A percentile compares a stretch with the other conserved stretches of the same genome.
phyloP scores from a whole-genome alignment of 257 asterid species.

The Hygrophila difformis region DNA sequence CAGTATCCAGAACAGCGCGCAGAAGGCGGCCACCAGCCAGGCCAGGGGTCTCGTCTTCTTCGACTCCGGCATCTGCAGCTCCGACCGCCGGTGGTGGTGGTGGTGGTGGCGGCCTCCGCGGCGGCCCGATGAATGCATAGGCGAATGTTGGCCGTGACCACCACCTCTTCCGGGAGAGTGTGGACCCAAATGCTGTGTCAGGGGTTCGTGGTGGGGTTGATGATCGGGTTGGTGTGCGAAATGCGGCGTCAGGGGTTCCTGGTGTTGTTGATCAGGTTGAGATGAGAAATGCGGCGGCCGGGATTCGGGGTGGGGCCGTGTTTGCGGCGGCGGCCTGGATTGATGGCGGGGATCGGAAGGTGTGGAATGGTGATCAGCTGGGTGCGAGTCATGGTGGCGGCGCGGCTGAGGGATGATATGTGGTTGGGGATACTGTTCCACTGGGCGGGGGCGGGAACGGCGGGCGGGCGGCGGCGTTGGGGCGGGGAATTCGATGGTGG shows the following conservation, averaged over 20 bases:
- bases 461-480: constrained; percentile 19
- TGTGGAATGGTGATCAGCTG: too few relatives aligned
- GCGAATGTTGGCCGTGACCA: constrained; percentile 2
- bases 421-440: too few relatives aligned
- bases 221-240: too few relatives aligned
- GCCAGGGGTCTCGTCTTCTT: constrained; percentile 45
- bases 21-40: constrained; percentile 74
- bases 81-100: constrained; percentile 15
- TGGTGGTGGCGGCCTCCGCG: not conserved
- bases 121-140: not conserved
- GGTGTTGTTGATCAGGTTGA: too few relatives aligned
- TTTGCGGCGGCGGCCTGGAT: constrained; percentile 13
- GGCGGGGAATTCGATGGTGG: constrained; percentile 25
- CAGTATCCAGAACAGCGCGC: constrained; percentile 73
- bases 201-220: constrained; percentile 8
- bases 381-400: too few relatives aligned
- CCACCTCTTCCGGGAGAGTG: not conserved
- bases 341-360: constrained; percentile 9
- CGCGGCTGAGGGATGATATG: too few relatives aligned
- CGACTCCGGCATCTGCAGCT: constrained; percentile 15
- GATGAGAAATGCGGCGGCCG: constrained; percentile 10
- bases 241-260: too few relatives aligned
- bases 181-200: constrained; percentile 1
- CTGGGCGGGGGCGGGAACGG: constrained; percentile 13
- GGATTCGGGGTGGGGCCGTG: constrained; percentile 13